Conservation (phyloP, 129 eudicot species). For the Flaveria bidentis region DNA sequence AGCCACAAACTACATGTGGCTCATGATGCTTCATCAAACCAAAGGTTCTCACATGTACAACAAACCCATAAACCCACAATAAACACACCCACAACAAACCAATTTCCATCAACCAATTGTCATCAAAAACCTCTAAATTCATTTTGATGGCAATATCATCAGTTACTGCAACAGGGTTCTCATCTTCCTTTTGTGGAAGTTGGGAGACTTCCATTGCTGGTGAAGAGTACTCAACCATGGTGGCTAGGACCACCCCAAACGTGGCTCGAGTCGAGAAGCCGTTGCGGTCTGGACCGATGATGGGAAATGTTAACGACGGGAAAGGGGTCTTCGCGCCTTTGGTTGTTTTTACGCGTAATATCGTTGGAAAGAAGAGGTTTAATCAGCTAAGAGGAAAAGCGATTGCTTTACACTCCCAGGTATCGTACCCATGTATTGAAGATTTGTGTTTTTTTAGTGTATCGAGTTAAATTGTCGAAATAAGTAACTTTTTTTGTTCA, state of each 20-base stretch:
- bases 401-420: constrained; percentile 98
- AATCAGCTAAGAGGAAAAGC: constrained; percentile 98
- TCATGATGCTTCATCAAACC: constrained; percentile 38
- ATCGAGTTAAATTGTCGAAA: neutral
- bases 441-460: constrained; percentile 3
- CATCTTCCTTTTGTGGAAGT: constrained; percentile 66
- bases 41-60: constrained; percentile 37
- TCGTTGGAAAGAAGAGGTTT: constrained; percentile 88
- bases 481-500: neutral
- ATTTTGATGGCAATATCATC: constrained; percentile 55
- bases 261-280: constrained; percentile 52
- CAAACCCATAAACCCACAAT: constrained; percentile 30
- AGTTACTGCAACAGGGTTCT: constrained; percentile 48
- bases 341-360: constrained; percentile 66
- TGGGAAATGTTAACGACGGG: constrained; percentile 91
- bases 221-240: constrained; percentile 52
- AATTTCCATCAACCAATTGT: constrained; percentile 9
- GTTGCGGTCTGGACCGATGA: constrained; percentile 54
- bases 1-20: constrained; percentile 58
- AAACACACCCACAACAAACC: constrained; percentile 10
- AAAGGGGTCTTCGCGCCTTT: constrained; percentile 87
- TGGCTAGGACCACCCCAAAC: constrained; percentile 44
- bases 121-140: constrained; percentile 20
- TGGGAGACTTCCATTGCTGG: constrained; percentile 68
- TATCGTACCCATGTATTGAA: constrained; percentile 19